These are phyloP conservation scores for Mycena filopes DNA, from an alignment of 768 basidiomycete species.

Conservation along the genomic window DNA sequence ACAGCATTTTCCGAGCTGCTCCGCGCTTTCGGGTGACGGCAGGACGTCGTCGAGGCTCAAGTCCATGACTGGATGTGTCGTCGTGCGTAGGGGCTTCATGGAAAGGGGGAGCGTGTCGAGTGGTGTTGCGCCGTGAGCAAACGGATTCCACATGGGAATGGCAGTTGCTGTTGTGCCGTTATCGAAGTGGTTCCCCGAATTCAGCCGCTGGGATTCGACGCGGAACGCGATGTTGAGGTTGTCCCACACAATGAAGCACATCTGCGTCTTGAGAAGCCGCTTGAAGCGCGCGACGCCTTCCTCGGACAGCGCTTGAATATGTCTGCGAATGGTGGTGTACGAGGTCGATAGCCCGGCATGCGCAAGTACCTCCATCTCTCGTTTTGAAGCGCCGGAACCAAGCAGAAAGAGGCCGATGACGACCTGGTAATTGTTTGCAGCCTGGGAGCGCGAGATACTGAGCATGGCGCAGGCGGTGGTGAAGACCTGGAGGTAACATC, in stretches of 20 bases:
- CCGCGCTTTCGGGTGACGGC: neutral
- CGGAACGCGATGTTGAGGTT: slow-evolving; percentile 43
- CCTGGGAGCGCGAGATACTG: slow-evolving; percentile 16
- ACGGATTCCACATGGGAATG: slow-evolving; percentile 33
- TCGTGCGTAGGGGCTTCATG: slow-evolving; percentile 10
- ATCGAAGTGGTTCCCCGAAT: slow-evolving; percentile 40
- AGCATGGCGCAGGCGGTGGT: slow-evolving; percentile 24
- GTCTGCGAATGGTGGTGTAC: neutral
- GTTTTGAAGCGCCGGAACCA: slow-evolving; percentile 24
- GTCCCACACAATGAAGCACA: slow-evolving; percentile 40
- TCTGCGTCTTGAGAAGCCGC: slow-evolving; percentile 31
- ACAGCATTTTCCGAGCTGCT: neutral
- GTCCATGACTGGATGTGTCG: neutral
- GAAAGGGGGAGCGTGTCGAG: slow-evolving; percentile 22
- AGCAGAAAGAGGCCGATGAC: slow-evolving; percentile 31
- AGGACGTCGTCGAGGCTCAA: slow-evolving; percentile 5
- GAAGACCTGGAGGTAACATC: slow-evolving; percentile 17
- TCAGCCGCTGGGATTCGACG: slow-evolving; percentile 38
- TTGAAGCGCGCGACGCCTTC: slow-evolving; percentile 26
- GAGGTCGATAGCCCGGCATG: slow-evolving; percentile 27
- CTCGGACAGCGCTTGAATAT: slow-evolving; percentile 20
- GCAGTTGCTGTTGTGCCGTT: slow-evolving; percentile 44
- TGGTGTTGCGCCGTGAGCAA: slow-evolving; percentile 17
- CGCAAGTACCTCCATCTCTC: slow-evolving; percentile 27
- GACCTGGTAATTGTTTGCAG: slow-evolving; percentile 26